Evolutionary conservation across 768 basidiomycete species (phyloP).

Genomic region (Daedaleopsis nitida): DNA sequence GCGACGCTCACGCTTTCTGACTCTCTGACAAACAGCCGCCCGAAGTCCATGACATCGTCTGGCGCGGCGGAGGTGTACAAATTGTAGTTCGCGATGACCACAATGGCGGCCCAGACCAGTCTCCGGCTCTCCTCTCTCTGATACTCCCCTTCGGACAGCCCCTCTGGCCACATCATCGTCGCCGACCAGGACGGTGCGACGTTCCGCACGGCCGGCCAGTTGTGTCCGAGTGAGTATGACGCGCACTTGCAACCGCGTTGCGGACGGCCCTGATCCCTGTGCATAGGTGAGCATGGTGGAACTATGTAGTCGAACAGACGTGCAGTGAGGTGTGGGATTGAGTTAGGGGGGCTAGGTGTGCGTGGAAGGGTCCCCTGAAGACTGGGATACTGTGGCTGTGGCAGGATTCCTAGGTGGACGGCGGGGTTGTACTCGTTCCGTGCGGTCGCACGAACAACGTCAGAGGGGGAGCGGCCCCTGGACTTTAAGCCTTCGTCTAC

Average conservation of each 20-base stretch:
- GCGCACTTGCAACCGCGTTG: slow-evolving; percentile 8
- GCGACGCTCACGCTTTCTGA: slow-evolving; percentile 6
- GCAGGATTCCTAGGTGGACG: neutral
- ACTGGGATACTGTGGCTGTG: neutral
- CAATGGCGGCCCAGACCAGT: slow-evolving; percentile 11
- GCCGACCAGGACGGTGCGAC: slow-evolving; percentile 12
- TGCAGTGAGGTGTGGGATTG: neutral
- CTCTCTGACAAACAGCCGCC: slow-evolving; percentile 14
- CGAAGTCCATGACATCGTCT: neutral
- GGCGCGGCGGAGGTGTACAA: slow-evolving; percentile 37
- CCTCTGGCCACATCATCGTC: slow-evolving; percentile 16
- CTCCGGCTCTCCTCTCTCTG: slow-evolving; percentile 15
- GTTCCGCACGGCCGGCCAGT: slow-evolving; percentile 12
- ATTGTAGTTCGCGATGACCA: slow-evolving; percentile 49
- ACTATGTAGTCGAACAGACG: neutral
- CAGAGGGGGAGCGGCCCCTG: slow-evolving; percentile 43
- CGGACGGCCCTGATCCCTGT: neutral
- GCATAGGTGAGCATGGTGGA: neutral
- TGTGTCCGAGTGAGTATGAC: neutral
- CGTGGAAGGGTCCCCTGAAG: slow-evolving; percentile 28
- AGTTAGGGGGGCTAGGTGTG: slow-evolving; percentile 41
- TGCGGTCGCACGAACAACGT: neutral
- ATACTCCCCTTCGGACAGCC: slow-evolving; percentile 13
- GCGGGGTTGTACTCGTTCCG: neutral
- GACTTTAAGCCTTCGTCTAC: slow-evolving; percentile 37